phyloP scores from a whole-genome alignment of 1,284 basidiomycete genomes.

The Papiliotrema fonsecae region DNA sequence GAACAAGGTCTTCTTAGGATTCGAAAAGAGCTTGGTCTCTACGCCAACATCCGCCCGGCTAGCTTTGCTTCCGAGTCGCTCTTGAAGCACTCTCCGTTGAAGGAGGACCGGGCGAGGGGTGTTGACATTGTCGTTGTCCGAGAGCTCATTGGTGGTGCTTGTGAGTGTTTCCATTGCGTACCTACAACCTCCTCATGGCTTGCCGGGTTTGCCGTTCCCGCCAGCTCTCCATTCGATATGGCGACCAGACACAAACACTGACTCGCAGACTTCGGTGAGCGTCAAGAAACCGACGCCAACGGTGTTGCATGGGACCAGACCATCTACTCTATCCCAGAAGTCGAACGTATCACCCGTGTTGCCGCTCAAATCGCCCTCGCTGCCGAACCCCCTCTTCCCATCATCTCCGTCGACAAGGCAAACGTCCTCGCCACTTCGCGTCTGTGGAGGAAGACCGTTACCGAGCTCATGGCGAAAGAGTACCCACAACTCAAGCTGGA shows the following conservation, averaged over 20 bases:
- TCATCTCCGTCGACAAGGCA: constrained; percentile 97
- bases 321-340: constrained; percentile 86
- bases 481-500: constrained; percentile 80
- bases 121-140: constrained; percentile 91
- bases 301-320: constrained; percentile 84
- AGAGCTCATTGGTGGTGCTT: constrained; percentile 83
- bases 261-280: constrained; percentile 78
- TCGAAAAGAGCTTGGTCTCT: constrained; percentile 88
- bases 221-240: too few species aligned
- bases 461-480: constrained; percentile 72
- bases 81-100: constrained; percentile 86
- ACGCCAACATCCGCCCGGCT: constrained; percentile 96
- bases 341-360: constrained; percentile 91
- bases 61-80: constrained; percentile 91
- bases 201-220: neutral
- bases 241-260: too few species aligned
- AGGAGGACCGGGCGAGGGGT: constrained; percentile 76
- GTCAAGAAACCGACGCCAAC: constrained; percentile 69
- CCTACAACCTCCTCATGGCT: neutral
- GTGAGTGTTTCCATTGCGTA: constrained; percentile 23
- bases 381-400: constrained; percentile 74
- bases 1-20: constrained; percentile 89
- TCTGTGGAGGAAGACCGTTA: constrained; percentile 89
- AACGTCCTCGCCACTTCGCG: constrained; percentile 95
- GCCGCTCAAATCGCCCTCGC: constrained; percentile 88